A percentile compares a stretch with the other conserved stretches of the same genome.
Conservation (phyloP, 1,284 basidiomycete species). For the Moesziomyces sp. region DNA sequence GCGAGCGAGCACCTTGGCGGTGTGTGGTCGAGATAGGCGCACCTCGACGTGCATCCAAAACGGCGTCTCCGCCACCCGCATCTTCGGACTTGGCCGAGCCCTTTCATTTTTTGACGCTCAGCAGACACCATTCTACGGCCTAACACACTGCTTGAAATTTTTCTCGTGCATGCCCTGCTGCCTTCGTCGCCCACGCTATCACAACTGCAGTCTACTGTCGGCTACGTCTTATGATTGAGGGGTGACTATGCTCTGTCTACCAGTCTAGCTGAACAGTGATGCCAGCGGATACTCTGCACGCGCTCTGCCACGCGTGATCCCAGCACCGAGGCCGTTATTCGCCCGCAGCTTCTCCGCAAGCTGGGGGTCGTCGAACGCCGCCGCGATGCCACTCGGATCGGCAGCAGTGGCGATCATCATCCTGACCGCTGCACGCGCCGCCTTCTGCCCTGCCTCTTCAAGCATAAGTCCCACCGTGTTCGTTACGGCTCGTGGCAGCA, state of each 20-base stretch:
- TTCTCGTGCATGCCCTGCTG: background rate
- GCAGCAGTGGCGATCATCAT: slow-evolving; percentile 44
- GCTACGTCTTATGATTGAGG: background rate
- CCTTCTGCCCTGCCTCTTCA: slow-evolving; percentile 39
- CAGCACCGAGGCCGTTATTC: slow-evolving; percentile 27
- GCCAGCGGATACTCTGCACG: slow-evolving; percentile 45
- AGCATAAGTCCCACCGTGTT: slow-evolving; percentile 37
- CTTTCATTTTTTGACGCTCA: background rate
- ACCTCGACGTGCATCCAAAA: slow-evolving; percentile 11
- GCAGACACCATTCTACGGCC: background rate
- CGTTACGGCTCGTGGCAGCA: slow-evolving; percentile 27
- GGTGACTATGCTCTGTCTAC: slow-evolving; percentile 4
- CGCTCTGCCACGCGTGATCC: slow-evolving; percentile 29
- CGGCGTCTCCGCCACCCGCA: slow-evolving; percentile 10
- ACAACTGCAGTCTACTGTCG: background rate
- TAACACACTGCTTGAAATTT: slow-evolving; percentile 8
- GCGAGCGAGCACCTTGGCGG: too few relatives aligned
- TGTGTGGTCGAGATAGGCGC: background rate
- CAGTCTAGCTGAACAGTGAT: slow-evolving; percentile 27
- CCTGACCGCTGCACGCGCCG: slow-evolving; percentile 37
- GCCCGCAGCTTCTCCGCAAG: slow-evolving; percentile 33
- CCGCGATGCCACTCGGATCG: slow-evolving; percentile 43
- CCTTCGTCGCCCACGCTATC: background rate
- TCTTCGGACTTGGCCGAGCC: slow-evolving; percentile 35
- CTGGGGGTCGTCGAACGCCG: slow-evolving; percentile 45